Base-by-base conservation (phyloP, 176 grass and related monocot genomes). In the Hordeum marinum region DNA sequence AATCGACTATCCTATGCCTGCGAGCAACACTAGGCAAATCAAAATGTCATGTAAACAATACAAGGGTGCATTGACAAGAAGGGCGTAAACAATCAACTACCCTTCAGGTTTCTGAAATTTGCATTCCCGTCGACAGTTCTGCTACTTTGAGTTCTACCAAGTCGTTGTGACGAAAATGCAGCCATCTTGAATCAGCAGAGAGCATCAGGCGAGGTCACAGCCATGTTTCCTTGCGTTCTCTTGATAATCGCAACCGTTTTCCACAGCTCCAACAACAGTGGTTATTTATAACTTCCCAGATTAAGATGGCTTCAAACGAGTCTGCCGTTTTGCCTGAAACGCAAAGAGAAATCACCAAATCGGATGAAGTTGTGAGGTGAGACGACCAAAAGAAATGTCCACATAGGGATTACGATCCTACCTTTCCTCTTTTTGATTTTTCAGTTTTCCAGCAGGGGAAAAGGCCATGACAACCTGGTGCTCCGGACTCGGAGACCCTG, bases 361-460 rank as follows among this genome's bases (percentile, higher is more conserved):
- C 11, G 45, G 75, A 69, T 75, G 9, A 43, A 64, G 63, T 84
- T 60, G 79, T 37, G 63, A 54, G 37, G 34, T 2, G 20, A 24
- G 18, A 66, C 20, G 46, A 55, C 46, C 15, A 59, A 67, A 83
- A 75, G 2, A 85, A 85, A 87, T 29, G 41, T 36, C 20, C 65
- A 77, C 24, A 61, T 65, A 83, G 6, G 26, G 54, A 61, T 84
- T 45, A 45, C 37, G 35, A 45, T 78, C 29, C 75, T 91, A 95
- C 95, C 95, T 93, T 89, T 85, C 76, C 40, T 83, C 81, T 80
- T 82, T 78, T 89, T 55, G 83, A 61, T 43, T 90, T 90, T 34
- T 90, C 84, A 76, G 87, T 81, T 92, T 91, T 93, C 96, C 96
- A 98, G 84, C 96, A 98, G 68, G 88, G 93, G 40, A 94, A 85